A percentile compares a stretch with the other conserved stretches of the same genome.
Evolutionary conservation across 2,329 filamentous ascomycete genomes (phyloP).

Genomic region (Venturiaceae sp.): DNA sequence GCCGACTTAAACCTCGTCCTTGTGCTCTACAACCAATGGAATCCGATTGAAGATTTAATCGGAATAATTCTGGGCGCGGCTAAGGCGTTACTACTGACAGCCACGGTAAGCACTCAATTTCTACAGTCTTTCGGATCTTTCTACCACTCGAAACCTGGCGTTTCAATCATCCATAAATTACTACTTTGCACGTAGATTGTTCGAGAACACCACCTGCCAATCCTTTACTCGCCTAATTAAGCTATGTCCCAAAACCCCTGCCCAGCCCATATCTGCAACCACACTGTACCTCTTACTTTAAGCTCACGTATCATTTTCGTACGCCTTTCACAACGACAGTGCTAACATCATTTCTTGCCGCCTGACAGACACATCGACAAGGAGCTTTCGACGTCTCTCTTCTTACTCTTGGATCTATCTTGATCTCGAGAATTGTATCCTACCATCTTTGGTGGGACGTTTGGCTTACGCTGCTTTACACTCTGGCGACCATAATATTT

Average conservation of each 20-base stretch:
- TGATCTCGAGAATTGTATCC: constrained; percentile 3
- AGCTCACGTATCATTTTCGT: background rate
- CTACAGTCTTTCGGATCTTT: background rate
- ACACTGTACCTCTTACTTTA: background rate
- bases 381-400: constrained; percentile 4
- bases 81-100: background rate
- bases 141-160: background rate
- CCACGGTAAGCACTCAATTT: background rate
- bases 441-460: background rate
- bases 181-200: background rate
- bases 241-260: background rate
- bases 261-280: background rate
- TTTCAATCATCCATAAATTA: background rate
- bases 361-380: background rate
- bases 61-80: background rate
- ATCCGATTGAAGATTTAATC: background rate
- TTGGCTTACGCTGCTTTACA: constrained; percentile 12
- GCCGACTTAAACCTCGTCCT: background rate
- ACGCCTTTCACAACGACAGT: background rate
- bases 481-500: constrained; percentile 17
- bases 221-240: background rate
- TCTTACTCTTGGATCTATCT: background rate
- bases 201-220: background rate
- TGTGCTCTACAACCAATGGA: constrained; percentile 1
- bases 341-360: background rate